Evolutionary conservation across 139 green algal species (phyloP).

Genomic region (Limnomonas spitsbergensis): DNA sequence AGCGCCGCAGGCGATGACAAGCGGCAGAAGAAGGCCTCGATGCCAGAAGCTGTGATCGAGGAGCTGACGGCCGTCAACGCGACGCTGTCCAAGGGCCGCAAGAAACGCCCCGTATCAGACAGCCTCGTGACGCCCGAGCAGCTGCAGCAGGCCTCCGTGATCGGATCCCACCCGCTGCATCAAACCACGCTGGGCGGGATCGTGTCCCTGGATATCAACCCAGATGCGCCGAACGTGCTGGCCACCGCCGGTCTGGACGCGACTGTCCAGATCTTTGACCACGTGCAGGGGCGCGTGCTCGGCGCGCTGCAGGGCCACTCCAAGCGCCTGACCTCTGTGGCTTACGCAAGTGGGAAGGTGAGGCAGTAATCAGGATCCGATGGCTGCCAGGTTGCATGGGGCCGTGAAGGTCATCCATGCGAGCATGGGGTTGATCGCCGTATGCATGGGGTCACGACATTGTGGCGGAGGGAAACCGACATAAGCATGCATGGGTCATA

Average conservation of each 20-base stretch:
- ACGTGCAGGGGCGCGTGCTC: slow-evolving; percentile 40
- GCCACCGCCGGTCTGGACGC: slow-evolving; percentile 72
- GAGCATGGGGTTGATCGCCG: too few species aligned
- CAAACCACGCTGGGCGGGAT: slow-evolving; percentile 84
- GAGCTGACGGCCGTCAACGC: slow-evolving; percentile 39
- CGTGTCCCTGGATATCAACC: slow-evolving; percentile 63
- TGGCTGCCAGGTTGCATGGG: too few species aligned
- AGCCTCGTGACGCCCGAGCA: slow-evolving; percentile 65
- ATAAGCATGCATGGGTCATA: too few species aligned
- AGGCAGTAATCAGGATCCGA: too few species aligned
- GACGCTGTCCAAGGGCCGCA: slow-evolving; percentile 64
- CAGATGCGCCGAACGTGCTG: slow-evolving; percentile 42
- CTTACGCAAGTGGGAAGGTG: slow-evolving; percentile 17
- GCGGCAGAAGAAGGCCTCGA: slow-evolving; percentile 30
- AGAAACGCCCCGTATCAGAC: slow-evolving; percentile 73
- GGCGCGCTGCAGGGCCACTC: slow-evolving; percentile 71
- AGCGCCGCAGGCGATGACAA: slow-evolving; percentile 38
- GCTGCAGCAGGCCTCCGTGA: slow-evolving; percentile 53
- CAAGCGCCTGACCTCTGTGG: slow-evolving; percentile 72
- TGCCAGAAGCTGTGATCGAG: slow-evolving; percentile 38
- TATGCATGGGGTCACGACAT: too few species aligned
- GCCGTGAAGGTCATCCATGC: too few species aligned
- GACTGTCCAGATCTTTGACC: slow-evolving; percentile 73
- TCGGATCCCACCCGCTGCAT: slow-evolving; percentile 76
- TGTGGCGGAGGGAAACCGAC: too few species aligned